These are phyloP conservation scores for Zygoascus sp. DNA, from an alignment of 1,139 yeast genomes.

Conservation along the genomic window DNA sequence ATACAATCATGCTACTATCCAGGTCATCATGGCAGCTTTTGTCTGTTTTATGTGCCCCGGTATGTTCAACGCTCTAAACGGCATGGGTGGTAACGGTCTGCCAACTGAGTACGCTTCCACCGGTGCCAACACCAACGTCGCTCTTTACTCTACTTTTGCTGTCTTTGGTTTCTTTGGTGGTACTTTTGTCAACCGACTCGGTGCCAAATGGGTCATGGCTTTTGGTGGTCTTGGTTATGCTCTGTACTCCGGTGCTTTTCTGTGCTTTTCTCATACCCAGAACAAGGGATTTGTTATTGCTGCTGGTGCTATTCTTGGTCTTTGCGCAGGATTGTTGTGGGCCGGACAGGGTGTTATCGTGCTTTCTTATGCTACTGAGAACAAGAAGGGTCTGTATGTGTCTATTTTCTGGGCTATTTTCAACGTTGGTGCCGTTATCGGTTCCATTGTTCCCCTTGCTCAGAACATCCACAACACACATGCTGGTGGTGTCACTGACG, in stretches of 20 bases:
- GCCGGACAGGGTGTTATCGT: conserved; percentile 58
- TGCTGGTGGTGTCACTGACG: conserved; percentile 43
- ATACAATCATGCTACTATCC: conserved; percentile 27
- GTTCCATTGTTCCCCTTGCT: conserved; percentile 24
- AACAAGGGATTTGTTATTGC: conserved; percentile 54
- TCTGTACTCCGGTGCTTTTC: conserved; percentile 49
- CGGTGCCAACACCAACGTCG: conserved; percentile 51
- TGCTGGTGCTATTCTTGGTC: conserved; percentile 57
- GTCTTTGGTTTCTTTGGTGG: conserved; percentile 59
- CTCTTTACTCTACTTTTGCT: conserved; percentile 49
- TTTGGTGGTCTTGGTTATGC: conserved; percentile 57
- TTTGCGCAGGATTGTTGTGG: conserved; percentile 57
- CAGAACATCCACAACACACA: conserved; percentile 29
- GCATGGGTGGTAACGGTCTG: conserved; percentile 50
- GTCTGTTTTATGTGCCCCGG: conserved; percentile 40
- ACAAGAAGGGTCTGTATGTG: conserved; percentile 50
- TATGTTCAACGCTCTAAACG: conserved; percentile 52
- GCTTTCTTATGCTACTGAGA: conserved; percentile 56
- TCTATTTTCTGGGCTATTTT: conserved; percentile 57
- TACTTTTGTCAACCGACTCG: conserved; percentile 51
- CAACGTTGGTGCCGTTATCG: conserved; percentile 57
- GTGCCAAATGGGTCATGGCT: conserved; percentile 46
- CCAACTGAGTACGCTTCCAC: conserved; percentile 36
- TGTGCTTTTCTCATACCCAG: conserved; percentile 46
- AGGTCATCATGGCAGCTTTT: conserved; percentile 29